Percentiles rank a stretch among this genome's conserved stretches.
These are phyloP conservation scores for Penicillium sp. DNA, from an alignment of 2,329 filamentous ascomycete species.

Conservation along the genomic window DNA sequence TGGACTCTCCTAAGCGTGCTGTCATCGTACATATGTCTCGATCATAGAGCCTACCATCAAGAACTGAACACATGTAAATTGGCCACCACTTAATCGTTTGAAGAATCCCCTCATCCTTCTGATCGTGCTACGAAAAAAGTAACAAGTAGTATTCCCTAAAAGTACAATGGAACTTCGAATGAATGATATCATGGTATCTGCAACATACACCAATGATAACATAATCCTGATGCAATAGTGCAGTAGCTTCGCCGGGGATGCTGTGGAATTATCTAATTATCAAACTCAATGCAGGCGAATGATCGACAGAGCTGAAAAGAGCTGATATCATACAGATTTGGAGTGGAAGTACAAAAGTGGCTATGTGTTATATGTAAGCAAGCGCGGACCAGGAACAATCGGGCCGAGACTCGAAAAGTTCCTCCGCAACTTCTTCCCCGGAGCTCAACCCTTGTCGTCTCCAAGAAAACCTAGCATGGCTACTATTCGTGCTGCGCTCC, in stretches of 20 bases:
- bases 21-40: constrained; percentile 12
- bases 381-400: constrained; percentile 7
- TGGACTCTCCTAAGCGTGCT: neutral
- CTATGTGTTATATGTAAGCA: neutral
- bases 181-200: neutral
- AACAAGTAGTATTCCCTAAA: no score
- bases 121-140: no score
- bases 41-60: neutral
- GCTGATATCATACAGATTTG: neutral
- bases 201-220: neutral
- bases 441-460: neutral
- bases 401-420: constrained; percentile 26
- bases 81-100: no score
- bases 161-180: neutral
- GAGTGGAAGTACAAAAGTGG: neutral
- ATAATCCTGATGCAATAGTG: constrained; percentile 12
- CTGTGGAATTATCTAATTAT: neutral
- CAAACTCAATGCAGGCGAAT: neutral
- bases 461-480: constrained; percentile 16
- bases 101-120: no score
- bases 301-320: neutral
- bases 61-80: neutral
- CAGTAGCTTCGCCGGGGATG: constrained; percentile 1
- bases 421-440: constrained; percentile 8
- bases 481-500: constrained; percentile 23